Base-by-base conservation (phyloP, 495 filamentous ascomycete species). In the Podospora fimiseda region DNA sequence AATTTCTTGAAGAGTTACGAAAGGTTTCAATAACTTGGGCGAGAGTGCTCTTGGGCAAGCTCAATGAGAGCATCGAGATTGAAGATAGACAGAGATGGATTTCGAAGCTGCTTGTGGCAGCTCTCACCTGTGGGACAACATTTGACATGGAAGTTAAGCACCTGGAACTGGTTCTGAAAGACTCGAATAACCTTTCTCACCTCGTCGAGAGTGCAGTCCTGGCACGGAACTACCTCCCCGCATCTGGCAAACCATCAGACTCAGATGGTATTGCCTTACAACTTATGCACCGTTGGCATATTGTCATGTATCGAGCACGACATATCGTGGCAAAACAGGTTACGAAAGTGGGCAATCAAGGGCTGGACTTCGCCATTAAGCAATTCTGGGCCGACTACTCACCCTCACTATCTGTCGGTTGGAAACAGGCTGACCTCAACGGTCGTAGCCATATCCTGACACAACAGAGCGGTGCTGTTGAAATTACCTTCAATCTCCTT, bases 21-120 rank as follows among this genome's bases (percentile, higher is more conserved):
- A 1, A 8, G 0, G 51, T 60, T 14, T 51, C 60, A 1, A 44
- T 63, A 1, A 0, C 8, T 2, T 63, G 60, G 60, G 57, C 57
- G 1, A 49, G 45, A 11, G 43, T 45, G 5, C 38, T 63, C 11
- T 40, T 41, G 16, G 14, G 16, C 6, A 41, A 41, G 18, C 19
- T 21, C 20, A 14, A 33, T 41, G 9, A 21, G 14, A 40, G 38
- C 57, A 23, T 11, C 36, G 18, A 15, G 9, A 18, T 40, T 13
- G 7, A 36, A 5, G 49, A 53, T 0, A 44, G 45, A 9, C 1
- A 37, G 1, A 48, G 46, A 9, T 22, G 50, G 16, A 40, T 3
- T 16, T 20, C 42, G 21, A 48, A 50, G 18, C 7, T 50, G 1
- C 15, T 60, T n/a, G 43, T 53, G 50, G 47, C 24, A 15, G 24